Percentiles rank a stretch among this genome's conserved stretches.
These are phyloP conservation scores for Metarhizium anisopliae DNA, from an alignment of 2,329 filamentous ascomycete species.

Conservation along the genomic window DNA sequence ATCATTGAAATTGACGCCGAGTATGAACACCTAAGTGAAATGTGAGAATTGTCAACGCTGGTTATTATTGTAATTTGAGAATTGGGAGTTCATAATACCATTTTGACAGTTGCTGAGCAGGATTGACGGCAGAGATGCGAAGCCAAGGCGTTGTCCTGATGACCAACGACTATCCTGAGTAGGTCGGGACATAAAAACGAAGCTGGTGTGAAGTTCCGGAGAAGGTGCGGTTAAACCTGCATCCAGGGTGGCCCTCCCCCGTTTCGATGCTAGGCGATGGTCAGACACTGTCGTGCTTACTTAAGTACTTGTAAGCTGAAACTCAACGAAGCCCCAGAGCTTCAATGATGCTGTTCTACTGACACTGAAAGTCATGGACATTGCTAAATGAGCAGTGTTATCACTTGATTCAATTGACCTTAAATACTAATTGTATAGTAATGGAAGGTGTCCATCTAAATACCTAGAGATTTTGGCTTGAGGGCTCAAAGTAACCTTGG, in stretches of 20 bases:
- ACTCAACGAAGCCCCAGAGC: neutral
- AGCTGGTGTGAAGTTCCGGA: slow-evolving; percentile 9
- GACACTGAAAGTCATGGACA: no score
- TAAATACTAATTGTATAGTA: no score
- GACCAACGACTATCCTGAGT: no score
- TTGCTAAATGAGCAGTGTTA: no score
- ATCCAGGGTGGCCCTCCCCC: no score
- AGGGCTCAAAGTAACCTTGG: no score
- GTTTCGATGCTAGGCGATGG: no score
- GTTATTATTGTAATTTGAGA: neutral
- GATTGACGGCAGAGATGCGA: neutral
- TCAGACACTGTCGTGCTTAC: neutral
- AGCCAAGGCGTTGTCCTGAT: neutral
- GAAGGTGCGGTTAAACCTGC: slow-evolving; percentile 17
- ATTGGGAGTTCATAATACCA: slow-evolving; percentile 1
- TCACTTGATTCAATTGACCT: no score
- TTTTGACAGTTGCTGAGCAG: neutral
- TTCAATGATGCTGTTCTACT: no score
- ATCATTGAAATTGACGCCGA: slow-evolving; percentile 81
- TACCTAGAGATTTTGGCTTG: no score
- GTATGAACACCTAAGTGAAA: slow-evolving; percentile 62
- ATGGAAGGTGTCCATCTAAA: no score
- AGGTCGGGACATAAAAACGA: neutral
- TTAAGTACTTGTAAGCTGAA: neutral
- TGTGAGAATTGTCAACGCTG: neutral